Conservation (phyloP, 2,329 filamentous ascomycete species). For the Grosmannia clavigera region DNA sequence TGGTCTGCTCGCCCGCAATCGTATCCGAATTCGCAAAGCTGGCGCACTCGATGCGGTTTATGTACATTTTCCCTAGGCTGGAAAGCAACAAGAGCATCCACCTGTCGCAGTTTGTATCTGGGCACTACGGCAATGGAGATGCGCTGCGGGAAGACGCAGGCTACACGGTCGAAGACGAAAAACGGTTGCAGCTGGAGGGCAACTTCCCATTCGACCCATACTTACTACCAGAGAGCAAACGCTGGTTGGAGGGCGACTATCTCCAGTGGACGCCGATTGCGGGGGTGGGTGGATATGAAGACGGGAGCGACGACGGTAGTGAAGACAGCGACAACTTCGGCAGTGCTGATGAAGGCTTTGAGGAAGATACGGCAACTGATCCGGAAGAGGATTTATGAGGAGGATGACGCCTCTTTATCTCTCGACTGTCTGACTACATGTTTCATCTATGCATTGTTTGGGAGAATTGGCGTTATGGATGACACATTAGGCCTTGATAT, state of each 20-base stretch:
- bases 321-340: constrained; percentile 24
- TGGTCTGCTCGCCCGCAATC: constrained; percentile 83
- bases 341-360: background rate
- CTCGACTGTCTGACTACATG: background rate
- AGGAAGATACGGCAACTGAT: constrained; percentile 7
- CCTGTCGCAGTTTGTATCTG: constrained; percentile 55
- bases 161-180: constrained; percentile 51
- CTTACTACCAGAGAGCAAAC: constrained; percentile 71
- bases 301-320: constrained; percentile 32
- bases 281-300: constrained; percentile 48
- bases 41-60: constrained; percentile 70
- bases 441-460: background rate
- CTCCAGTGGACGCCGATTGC: constrained; percentile 66
- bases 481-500: background rate
- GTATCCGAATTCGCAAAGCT: constrained; percentile 86
- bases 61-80: constrained; percentile 80
- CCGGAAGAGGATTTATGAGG: background rate
- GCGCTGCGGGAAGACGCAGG: constrained; percentile 39
- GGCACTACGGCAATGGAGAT: constrained; percentile 39
- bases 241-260: constrained; percentile 80
- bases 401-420: background rate
- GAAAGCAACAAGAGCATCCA: constrained; percentile 88
- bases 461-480: background rate
- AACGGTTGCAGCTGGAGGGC: constrained; percentile 74
- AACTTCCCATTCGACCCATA: constrained; percentile 99